Percentiles rank a stretch among this genome's conserved stretches.
These are phyloP conservation scores for Pigoraptor vietnamica DNA, from an alignment of 78 protist genomes.

Conservation along the genomic window DNA sequence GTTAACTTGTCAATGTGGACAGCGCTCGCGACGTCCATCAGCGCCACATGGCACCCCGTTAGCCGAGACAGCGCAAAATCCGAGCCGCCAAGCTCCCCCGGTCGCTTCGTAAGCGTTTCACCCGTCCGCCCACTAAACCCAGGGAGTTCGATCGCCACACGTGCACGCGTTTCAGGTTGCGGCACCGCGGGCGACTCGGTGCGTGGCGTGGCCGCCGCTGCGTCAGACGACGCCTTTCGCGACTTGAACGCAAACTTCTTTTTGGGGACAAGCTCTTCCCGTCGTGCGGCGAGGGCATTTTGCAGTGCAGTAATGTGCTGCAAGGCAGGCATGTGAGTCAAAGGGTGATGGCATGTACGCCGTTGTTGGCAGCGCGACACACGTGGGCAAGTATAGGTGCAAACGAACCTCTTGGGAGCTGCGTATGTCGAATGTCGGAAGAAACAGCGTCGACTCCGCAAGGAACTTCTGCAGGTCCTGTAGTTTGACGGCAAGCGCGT, in stretches of 20 bases:
- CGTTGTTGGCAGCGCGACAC: background rate
- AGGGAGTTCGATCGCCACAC: background rate
- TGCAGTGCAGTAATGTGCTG: background rate
- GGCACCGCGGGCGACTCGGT: background rate
- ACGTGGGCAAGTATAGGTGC: background rate
- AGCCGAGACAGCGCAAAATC: background rate
- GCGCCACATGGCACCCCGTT: background rate
- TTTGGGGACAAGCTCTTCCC: background rate
- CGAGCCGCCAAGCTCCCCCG: background rate
- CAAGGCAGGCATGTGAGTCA: too few relatives aligned
- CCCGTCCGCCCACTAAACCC: background rate
- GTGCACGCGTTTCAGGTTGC: background rate
- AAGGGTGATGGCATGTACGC: too few relatives aligned
- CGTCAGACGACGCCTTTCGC: background rate
- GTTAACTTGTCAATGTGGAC: background rate
- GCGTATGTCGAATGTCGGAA: background rate
- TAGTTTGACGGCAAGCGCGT: background rate
- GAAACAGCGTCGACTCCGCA: background rate
- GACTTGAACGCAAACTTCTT: background rate
- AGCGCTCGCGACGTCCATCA: background rate
- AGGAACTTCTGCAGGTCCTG: background rate
- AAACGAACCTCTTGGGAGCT: background rate
- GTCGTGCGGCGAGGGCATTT: background rate
- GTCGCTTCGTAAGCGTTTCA: background rate
- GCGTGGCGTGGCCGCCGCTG: background rate